Percentiles rank a stretch among this genome's conserved stretches.
Evolutionary conservation across 345 rosid genomes (phyloP).

Genomic region (Erodium maritimum): DNA sequence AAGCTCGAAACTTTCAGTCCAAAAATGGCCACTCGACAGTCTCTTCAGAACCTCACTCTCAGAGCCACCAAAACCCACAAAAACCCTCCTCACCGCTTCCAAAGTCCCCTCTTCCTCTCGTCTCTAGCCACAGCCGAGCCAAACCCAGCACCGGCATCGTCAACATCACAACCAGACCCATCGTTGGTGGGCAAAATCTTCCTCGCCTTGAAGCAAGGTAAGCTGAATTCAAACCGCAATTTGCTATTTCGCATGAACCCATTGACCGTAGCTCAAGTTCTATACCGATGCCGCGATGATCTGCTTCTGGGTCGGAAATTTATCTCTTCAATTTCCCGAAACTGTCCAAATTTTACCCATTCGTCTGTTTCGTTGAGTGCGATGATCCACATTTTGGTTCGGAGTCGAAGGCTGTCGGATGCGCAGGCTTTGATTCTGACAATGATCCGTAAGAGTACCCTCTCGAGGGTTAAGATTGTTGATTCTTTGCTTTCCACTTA

Average conservation of each 20-base stretch:
- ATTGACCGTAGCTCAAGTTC: slow-evolving; percentile 36
- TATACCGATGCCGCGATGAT: slow-evolving; percentile 38
- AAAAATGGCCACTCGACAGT: too few relatives aligned
- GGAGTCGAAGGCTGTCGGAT: slow-evolving; percentile 47
- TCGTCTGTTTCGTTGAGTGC: slow-evolving; percentile 49
- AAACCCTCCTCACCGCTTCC: too few relatives aligned
- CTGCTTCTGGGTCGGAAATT: slow-evolving; percentile 35
- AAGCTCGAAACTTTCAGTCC: too few relatives aligned
- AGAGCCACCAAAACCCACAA: too few relatives aligned
- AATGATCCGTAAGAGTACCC: slow-evolving; percentile 74
- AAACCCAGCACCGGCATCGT: too few relatives aligned
- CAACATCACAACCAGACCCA: slow-evolving; percentile 14
- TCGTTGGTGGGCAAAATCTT: slow-evolving; percentile 53
- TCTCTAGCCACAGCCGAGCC: too few relatives aligned
- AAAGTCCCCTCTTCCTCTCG: too few relatives aligned
- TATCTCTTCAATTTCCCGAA: slow-evolving; percentile 21
- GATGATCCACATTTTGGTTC: slow-evolving; percentile 25
- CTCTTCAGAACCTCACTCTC: too few relatives aligned
- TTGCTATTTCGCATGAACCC: slow-evolving; percentile 38
- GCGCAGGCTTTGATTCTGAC: slow-evolving; percentile 66
- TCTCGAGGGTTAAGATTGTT: slow-evolving; percentile 42
- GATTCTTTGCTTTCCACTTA: slow-evolving; percentile 33
- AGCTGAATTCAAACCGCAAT: slow-evolving; percentile 18
- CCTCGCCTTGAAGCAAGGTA: slow-evolving; percentile 41
- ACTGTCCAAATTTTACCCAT: slow-evolving; percentile 38